phyloP scores from a whole-genome alignment of 257 asterid species.

The Solanum tarapatanum region DNA sequence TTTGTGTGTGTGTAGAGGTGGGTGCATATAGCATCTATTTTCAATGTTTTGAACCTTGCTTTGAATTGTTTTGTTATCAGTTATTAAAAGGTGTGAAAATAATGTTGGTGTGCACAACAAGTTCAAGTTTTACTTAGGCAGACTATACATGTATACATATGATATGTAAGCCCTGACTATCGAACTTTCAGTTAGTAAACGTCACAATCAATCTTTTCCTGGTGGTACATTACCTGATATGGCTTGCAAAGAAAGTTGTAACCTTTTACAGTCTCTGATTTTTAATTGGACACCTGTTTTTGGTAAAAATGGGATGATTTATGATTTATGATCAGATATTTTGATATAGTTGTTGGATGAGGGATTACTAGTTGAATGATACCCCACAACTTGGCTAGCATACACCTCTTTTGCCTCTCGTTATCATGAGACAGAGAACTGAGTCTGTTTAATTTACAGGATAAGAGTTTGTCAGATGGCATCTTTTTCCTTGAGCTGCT shows the following conservation, averaged over 20 bases:
- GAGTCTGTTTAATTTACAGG: constrained; percentile 36
- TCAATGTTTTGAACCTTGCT: neutral
- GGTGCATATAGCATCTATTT: neutral
- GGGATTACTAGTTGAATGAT: neutral
- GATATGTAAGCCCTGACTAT: neutral
- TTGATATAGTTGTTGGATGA: neutral
- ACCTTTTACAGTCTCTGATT: neutral
- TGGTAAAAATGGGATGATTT: neutral
- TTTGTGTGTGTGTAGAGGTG: neutral
- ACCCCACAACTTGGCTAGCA: neutral
- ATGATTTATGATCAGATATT: neutral
- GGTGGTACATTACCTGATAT: neutral
- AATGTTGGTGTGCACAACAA: neutral
- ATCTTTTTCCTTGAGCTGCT: constrained; percentile 90
- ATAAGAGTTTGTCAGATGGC: constrained; percentile 74
- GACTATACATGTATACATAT: neutral
- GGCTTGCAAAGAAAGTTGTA: neutral
- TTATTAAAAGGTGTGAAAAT: neutral
- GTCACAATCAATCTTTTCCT: neutral
- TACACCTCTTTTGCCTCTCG: neutral
- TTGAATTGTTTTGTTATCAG: neutral
- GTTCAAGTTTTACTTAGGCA: neutral
- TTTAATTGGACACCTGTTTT: neutral
- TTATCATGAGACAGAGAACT: neutral
- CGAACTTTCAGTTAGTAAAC: neutral